Percentiles rank a stretch among this genome's conserved stretches.
phyloP scores from a whole-genome alignment of 306 rosid genomes.

The Vigna angularis region DNA sequence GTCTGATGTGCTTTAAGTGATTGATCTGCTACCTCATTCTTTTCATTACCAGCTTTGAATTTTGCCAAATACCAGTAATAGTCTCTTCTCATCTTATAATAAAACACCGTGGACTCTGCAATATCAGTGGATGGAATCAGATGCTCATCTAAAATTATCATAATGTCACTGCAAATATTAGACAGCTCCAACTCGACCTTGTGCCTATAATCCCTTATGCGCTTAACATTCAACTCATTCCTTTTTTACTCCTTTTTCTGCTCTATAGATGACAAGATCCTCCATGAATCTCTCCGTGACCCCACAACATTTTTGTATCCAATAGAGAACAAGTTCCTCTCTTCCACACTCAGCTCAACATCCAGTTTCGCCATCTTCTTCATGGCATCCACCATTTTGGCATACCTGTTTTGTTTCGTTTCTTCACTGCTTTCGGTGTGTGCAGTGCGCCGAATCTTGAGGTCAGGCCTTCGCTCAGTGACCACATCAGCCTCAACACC shows the following conservation, averaged over 20 bases:
- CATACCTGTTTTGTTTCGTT: conserved; percentile 49
- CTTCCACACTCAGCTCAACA: conserved; percentile 56
- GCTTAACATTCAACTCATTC: conserved; percentile 49
- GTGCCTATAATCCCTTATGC: conserved; percentile 44
- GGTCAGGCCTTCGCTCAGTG: conserved; percentile 98
- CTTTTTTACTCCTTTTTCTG: conserved; percentile 55
- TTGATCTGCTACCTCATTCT: conserved; percentile 54
- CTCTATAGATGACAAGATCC: conserved; percentile 53
- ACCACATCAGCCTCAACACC: conserved; percentile 99
- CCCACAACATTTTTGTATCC: conserved; percentile 60
- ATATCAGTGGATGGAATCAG: conserved; percentile 54
- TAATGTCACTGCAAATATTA: conserved; percentile 55
- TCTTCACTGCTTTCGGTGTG: conserved; percentile 58
- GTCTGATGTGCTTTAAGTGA: conserved; percentile 54
- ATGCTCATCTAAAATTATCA: conserved; percentile 58
- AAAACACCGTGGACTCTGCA: conserved; percentile 49
- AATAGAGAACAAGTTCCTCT: conserved; percentile 56
- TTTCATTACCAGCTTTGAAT: conserved; percentile 47
- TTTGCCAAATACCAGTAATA: conserved; percentile 53
- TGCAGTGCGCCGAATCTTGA: conserved; percentile 72
- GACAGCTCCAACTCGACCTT: conserved; percentile 57
- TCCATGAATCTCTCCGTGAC: conserved; percentile 56
- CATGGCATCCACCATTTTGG: conserved; percentile 57
- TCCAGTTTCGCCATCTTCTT: conserved; percentile 49
- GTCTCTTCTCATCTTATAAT: conserved; percentile 58